Base-by-base conservation (phyloP, 345 rosid species). In the Stellera chamaejasme region DNA sequence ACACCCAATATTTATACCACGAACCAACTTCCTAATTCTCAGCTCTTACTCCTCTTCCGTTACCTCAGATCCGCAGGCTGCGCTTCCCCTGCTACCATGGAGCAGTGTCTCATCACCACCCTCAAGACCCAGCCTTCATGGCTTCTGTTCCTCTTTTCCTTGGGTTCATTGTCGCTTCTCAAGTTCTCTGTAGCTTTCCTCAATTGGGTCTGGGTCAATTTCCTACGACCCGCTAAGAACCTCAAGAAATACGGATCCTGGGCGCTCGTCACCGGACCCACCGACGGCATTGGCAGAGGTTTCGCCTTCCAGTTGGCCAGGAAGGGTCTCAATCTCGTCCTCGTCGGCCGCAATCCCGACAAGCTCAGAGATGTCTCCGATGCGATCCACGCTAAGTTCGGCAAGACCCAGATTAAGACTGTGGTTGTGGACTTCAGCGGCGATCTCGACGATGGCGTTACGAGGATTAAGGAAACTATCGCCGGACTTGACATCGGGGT, bases 201-300 rank as follows among this genome's bases (percentile, higher is more conserved):
- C 62, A 73, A 69, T 54, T 85, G 95, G 82, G 80, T 83, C 69
- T 90, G 88, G 69, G 85, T 85, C 60, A 75, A 57, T 73, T 90
- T 93, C 69, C 95, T 93, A 48, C 63, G 99, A 45, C 96, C 97
- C 39, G 80, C 60, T 10, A 93, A 93, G 60, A 80, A 89, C 58
- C 90, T 93, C 59, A 85, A 73, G 53, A 81, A 81, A 23, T 93
- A 93, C 67, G 99, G 99, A 2, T 93, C 96, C 0, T 93, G 99
- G 99, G 96, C 92, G n/a, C 54, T 93, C 39, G 75, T 93, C 27
- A 89, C 97, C 36, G 96, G 97, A 26, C 83, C 95, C 51, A 93
- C 97, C 11, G 99, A 90, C 25, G 97, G 99, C 12, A 93, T 93
- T 44, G 96, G 99, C 3, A 90, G 87, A 48, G 88, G 80, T 48